phyloP scores from a whole-genome alignment of 441 rosid genomes.

The Gossypium lobatum region DNA sequence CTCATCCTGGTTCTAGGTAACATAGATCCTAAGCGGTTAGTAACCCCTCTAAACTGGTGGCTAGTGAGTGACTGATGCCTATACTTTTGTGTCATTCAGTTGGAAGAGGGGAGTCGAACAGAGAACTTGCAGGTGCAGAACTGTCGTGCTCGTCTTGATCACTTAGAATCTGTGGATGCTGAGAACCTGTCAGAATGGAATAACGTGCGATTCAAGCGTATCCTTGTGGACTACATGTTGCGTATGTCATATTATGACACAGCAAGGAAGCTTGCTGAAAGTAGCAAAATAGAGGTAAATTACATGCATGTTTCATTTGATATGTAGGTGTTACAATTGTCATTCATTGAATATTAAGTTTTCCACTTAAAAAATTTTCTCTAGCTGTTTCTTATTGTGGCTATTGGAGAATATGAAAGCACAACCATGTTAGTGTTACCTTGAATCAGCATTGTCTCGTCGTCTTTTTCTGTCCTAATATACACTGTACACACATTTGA shows the following conservation, averaged over 20 bases:
- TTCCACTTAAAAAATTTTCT: background rate
- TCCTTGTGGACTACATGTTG: constrained; percentile 89
- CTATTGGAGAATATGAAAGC: background rate
- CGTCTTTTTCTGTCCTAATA: background rate
- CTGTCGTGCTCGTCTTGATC: constrained; percentile 78
- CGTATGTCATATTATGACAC: constrained; percentile 80
- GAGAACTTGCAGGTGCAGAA: constrained; percentile 80
- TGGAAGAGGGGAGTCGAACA: constrained; percentile 71
- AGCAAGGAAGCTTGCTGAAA: constrained; percentile 68
- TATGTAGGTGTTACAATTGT: background rate
- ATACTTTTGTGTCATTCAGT: constrained; percentile 27
- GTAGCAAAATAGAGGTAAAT: constrained; percentile 59
- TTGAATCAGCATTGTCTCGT: background rate
- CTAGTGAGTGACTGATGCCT: background rate
- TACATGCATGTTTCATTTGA: background rate
- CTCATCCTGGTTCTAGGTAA: too few relatives aligned
- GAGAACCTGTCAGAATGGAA: constrained; percentile 70
- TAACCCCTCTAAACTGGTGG: background rate
- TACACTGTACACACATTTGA: background rate
- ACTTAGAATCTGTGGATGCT: constrained; percentile 71
- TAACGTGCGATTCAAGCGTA: constrained; percentile 60
- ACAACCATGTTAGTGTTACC: background rate
- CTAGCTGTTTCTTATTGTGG: background rate
- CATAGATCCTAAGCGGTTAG: background rate
- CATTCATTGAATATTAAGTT: background rate